Evolutionary conservation across 345 rosid genomes (phyloP).

Genomic region (Tarenaya hassleriana): DNA sequence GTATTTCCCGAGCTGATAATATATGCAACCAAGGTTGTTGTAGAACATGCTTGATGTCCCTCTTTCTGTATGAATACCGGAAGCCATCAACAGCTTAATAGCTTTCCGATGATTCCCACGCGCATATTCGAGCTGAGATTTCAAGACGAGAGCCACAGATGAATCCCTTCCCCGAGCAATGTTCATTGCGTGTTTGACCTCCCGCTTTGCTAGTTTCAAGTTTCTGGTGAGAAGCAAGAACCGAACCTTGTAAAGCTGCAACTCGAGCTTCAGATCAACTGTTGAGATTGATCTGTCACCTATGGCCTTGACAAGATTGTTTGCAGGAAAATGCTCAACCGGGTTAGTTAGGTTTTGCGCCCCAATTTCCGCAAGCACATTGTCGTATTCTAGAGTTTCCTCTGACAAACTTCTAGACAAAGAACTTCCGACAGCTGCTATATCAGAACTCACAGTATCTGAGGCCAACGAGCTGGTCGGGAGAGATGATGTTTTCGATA

Average conservation of each 20-base stretch:
- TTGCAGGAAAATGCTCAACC: conserved; percentile 45
- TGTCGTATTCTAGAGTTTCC: conserved; percentile 75
- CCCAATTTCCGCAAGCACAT: conserved; percentile 56
- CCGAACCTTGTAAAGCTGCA: conserved; percentile 91
- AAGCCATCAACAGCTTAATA: conserved; percentile 80
- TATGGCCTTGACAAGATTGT: conserved; percentile 49
- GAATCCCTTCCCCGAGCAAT: conserved; percentile 86
- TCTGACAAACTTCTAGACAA: conserved; percentile 66
- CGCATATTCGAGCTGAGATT: conserved; percentile 95
- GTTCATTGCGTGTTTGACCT: conserved; percentile 93
- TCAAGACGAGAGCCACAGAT: conserved; percentile 77
- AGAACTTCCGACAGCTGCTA: conserved; percentile 53
- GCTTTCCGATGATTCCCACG: conserved; percentile 95
- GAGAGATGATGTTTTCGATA: conserved; percentile 56
- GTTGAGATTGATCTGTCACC: conserved; percentile 50
- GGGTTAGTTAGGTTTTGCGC: conserved; percentile 56
- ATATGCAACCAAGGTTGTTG: conserved; percentile 93
- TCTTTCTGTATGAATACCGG: conserved; percentile 55
- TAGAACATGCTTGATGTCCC: conserved; percentile 71
- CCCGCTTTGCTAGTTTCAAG: conserved; percentile 91
- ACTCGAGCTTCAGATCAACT: conserved; percentile 77
- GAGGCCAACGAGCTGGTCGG: conserved; percentile 45
- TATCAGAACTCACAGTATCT: conserved; percentile 62
- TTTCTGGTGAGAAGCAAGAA: conserved; percentile 85
- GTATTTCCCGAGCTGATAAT: conserved; percentile 65